These are phyloP conservation scores for Fusarium sp. DNA, from an alignment of 2,329 filamentous ascomycete species.

Conservation along the genomic window DNA sequence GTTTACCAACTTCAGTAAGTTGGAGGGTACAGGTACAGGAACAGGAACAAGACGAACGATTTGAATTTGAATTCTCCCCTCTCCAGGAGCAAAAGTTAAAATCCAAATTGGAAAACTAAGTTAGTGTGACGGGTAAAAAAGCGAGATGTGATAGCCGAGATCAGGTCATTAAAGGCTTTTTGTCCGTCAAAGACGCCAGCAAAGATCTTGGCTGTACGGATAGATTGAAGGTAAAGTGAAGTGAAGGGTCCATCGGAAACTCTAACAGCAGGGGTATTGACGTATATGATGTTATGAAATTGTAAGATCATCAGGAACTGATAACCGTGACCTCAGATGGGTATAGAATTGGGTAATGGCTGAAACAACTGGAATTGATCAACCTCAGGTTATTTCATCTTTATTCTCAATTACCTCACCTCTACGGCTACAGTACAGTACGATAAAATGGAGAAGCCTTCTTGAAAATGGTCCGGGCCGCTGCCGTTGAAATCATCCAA, in stretches of 20 bases:
- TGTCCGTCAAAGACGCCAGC: slow-evolving; percentile 19
- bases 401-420: background rate
- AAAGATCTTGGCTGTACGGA: slow-evolving; percentile 8
- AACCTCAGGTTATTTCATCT: slow-evolving; percentile 6
- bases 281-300: slow-evolving; percentile 22
- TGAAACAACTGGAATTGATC: slow-evolving; percentile 37
- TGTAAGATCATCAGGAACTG: slow-evolving; percentile 41
- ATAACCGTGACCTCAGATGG: slow-evolving; percentile 35
- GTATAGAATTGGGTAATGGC: slow-evolving; percentile 1
- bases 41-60: slow-evolving; percentile 25
- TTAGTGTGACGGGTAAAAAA: slow-evolving; percentile 23
- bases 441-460: background rate
- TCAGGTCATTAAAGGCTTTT: slow-evolving; percentile 6
- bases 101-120: background rate
- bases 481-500: slow-evolving; percentile 32
- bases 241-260: slow-evolving; percentile 15
- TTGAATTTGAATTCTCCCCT: slow-evolving; percentile 11
- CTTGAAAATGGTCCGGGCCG: slow-evolving; percentile 28
- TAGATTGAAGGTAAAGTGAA: background rate
- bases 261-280: slow-evolving; percentile 19
- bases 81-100: slow-evolving; percentile 11
- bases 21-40: slow-evolving; percentile 26
- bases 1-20: slow-evolving; percentile 1
- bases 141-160: slow-evolving; percentile 34
- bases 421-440: background rate